Evolutionary conservation across 2,329 filamentous ascomycete species (phyloP), one percentile per base, ranked within the genome.

Genomic region (Macrophomina tecta): DNA sequence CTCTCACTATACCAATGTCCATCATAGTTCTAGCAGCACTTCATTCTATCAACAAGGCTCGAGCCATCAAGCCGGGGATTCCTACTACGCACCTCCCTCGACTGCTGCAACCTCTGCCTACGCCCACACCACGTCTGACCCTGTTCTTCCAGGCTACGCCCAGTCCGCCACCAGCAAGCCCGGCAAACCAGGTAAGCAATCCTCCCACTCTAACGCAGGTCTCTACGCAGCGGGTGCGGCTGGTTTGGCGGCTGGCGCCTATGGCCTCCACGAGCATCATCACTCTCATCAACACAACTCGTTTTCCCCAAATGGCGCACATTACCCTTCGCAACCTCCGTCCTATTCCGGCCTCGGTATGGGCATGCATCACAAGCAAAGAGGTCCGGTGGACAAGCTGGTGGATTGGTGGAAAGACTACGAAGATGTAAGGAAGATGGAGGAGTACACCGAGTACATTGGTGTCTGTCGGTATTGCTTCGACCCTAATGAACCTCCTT

Each of bases 381-480:
- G 81, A 52, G 87, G 87, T 0, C 85, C 88, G 0, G 79, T 90
- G 1, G 81, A 80, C 45, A 83, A 80, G 60, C 81, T 89, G 36
- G 81, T 87, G 46, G 85, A 86, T 71, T 90, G 84, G 81, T 89
- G 85, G 85, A 87, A 83, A 73, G 88, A 86, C 69, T 83, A 87
- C 1, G 87, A 90, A 69, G 88, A 87, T n/a, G 86, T 90, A 0
- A 84, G 83, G 18, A 85, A 85, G 73, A 90, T 88, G 79, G 88
- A 90, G 75, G 87, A 89, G 73, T 90, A 90, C 72, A 89, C 87
- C 1, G 87, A 90, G 75, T 85, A 86, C 68, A 89, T 89, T 70
- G 88, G 88, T 28, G 85, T 90, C 2, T 90, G 88, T 78, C 87
- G 84, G 69, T 80, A 88, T 70, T 90, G 88, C 74, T 90, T 90